Evolutionary conservation across 2,329 filamentous ascomycete species (phyloP), one percentile per base, ranked within the genome.

Genomic region (Sclerotinia minor): DNA sequence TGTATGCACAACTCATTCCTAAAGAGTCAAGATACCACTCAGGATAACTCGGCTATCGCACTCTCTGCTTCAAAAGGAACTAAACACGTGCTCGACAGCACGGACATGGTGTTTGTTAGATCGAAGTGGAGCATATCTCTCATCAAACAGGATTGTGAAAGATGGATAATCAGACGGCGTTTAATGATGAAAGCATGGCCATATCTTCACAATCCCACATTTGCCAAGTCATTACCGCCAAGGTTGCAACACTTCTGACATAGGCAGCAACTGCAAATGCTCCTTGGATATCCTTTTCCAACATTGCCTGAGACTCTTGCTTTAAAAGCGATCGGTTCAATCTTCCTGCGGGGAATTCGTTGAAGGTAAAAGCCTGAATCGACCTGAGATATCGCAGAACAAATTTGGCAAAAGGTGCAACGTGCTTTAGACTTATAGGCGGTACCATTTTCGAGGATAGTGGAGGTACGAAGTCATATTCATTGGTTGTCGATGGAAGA

Each of bases 151-250:
- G 41, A 49, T 32, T 19, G 26, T 32, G 24, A 9, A 58, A n/a
- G 35, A 24, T 58, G 15, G 38, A 41, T 41, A 15, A 17, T 58
- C 24, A n/a, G 19, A 41, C 26, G 7, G 26, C 58, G 13, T 49
- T 19, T 47, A 32, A 47, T 2, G 9, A 24, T 44, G 21, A 17
- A 32, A 35, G 11, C 1, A 32, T 35, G 19, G 26, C n/a, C 41
- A 41, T 15, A 58, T 38, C 11, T 57, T 50, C 54, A 70, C 11
- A 38, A 67, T 59, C 38, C 67, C 60, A 66, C 49, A 65, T 59
- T 63, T 70, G 64, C 68, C 60, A 71, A 19, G 59, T 68, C 68
- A 67, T 63, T 15, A 53, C 68, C 35, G 66, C 68, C n/a, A 70
- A 57, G 26, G 68, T 70, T 38, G 67, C n/a, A 6, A 70, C 68